phyloP scores from a whole-genome alignment of 345 rosid genomes.

The Erodium maritimum region DNA sequence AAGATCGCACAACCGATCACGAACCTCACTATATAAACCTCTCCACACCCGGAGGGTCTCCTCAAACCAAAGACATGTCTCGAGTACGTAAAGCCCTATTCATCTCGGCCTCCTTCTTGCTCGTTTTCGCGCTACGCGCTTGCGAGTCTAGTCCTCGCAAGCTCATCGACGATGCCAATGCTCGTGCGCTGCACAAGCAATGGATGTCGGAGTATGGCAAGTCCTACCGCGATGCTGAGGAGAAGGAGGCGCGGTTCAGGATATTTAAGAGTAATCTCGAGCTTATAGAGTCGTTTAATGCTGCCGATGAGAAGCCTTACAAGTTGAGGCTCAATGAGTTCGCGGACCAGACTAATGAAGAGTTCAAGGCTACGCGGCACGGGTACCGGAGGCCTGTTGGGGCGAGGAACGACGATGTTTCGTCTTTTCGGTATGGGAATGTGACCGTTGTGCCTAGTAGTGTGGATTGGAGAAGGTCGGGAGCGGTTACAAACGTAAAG shows the following conservation, averaged over 20 bases:
- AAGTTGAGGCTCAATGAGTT: constrained; percentile 23
- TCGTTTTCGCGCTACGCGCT: background rate
- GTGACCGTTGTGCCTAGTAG: constrained; percentile 9
- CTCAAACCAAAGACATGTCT: no score
- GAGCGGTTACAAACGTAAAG: constrained; percentile 27
- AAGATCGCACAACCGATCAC: no score
- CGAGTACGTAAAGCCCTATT: no score
- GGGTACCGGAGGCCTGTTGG: constrained; percentile 3
- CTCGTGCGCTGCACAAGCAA: constrained; percentile 8
- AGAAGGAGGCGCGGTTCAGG: constrained; percentile 21
- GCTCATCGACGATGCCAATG: constrained; percentile 6
- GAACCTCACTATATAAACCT: no score
- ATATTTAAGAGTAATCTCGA: constrained; percentile 26
- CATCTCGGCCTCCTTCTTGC: background rate
- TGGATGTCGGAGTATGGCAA: constrained; percentile 17
- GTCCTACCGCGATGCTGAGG: constrained; percentile 10
- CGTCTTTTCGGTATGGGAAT: constrained; percentile 4
- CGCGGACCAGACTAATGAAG: constrained; percentile 22
- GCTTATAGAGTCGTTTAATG: constrained; percentile 22
- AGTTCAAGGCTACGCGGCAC: constrained; percentile 14
- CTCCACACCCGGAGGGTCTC: no score
- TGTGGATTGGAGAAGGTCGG: constrained; percentile 27
- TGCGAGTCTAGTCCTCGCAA: background rate
- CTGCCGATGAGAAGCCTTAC: constrained; percentile 12
- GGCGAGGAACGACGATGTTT: background rate